Percentiles rank a stretch among this genome's conserved stretches.
Evolutionary conservation across 2,329 filamentous ascomycete genomes (phyloP).

Genomic region (Corinectria fuckeliana): DNA sequence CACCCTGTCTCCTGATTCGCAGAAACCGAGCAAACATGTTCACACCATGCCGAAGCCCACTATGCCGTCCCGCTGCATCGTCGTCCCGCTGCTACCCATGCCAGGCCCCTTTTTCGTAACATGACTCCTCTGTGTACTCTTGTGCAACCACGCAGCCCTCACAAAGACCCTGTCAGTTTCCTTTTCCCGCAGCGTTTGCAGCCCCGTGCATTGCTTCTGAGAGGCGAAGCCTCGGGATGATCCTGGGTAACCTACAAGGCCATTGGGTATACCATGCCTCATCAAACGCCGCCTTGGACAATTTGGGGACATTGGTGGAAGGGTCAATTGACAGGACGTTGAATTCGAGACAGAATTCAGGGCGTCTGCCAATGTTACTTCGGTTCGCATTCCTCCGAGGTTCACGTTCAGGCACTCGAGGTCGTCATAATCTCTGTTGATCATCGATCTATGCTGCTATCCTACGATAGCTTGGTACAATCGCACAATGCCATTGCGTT

Average conservation of each 20-base stretch:
- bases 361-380: background rate
- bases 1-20: background rate
- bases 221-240: background rate
- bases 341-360: too few species aligned
- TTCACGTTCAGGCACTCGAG: background rate
- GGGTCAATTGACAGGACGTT: background rate
- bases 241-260: background rate
- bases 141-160: background rate
- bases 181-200: background rate
- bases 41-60: background rate
- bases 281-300: background rate
- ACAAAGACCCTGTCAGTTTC: background rate
- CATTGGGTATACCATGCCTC: background rate
- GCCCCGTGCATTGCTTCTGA: background rate
- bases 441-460: conserved; percentile 1
- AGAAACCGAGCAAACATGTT: background rate
- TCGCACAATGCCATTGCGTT: background rate
- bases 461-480: conserved; percentile 8
- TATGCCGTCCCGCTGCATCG: background rate
- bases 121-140: background rate
- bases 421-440: conserved; percentile 11
- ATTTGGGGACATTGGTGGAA: background rate
- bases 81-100: background rate
- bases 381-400: background rate
- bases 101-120: background rate